Evolutionary conservation across 2,329 filamentous ascomycete genomes (phyloP).

Genomic region (Colletotrichum agaves): DNA sequence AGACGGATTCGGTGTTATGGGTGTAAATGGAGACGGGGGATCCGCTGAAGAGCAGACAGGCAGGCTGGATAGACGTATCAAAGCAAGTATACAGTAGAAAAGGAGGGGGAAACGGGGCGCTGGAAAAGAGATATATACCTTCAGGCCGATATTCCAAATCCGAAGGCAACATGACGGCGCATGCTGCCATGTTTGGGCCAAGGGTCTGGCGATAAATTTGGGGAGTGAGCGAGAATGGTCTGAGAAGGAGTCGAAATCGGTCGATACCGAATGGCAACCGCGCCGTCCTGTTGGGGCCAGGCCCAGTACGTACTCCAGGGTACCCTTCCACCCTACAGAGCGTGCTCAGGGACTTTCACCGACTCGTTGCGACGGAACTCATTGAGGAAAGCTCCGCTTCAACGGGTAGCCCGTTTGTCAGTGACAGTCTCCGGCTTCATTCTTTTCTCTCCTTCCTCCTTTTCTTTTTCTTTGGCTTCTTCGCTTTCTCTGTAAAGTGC

Average conservation of each 20-base stretch:
- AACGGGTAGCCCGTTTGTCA: slow-evolving; percentile 18
- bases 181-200: slow-evolving; percentile 38
- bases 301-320: slow-evolving; percentile 25
- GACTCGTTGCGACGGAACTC: slow-evolving; percentile 15
- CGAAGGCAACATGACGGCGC: slow-evolving; percentile 36
- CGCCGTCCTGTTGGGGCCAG: slow-evolving; percentile 23
- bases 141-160: slow-evolving; percentile 37
- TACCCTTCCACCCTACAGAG: slow-evolving; percentile 18
- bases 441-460: background rate
- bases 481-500: background rate
- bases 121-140: slow-evolving; percentile 33
- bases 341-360: slow-evolving; percentile 35
- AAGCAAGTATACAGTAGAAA: slow-evolving; percentile 18
- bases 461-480: background rate
- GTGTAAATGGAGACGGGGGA: slow-evolving; percentile 16
- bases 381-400: slow-evolving; percentile 4
- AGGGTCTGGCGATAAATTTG: slow-evolving; percentile 48
- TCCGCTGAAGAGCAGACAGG: slow-evolving; percentile 32
- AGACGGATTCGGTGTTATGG: slow-evolving; percentile 5
- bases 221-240: slow-evolving; percentile 49
- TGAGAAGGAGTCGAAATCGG: slow-evolving; percentile 49
- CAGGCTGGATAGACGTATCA: slow-evolving; percentile 27
- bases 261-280: slow-evolving; percentile 44
- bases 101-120: slow-evolving; percentile 27
- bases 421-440: slow-evolving; percentile 14